Evolutionary conservation across 2,329 filamentous ascomycete genomes (phyloP).

Genomic region (Pyrenophora graminea): DNA sequence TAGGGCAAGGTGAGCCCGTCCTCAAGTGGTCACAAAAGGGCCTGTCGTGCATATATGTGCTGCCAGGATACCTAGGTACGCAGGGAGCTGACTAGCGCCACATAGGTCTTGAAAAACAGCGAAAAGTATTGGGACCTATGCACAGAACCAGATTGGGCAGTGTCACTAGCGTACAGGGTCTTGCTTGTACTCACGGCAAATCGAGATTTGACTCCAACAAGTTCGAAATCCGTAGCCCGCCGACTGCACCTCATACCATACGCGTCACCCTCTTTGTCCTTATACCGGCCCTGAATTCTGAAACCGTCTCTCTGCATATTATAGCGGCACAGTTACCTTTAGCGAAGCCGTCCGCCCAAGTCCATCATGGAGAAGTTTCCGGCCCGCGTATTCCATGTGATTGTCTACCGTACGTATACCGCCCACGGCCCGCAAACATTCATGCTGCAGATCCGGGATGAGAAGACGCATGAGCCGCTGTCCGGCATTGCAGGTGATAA

Average conservation of each 20-base stretch:
- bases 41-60: slow-evolving; percentile 19
- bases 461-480: slow-evolving; percentile 54
- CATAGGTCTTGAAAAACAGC: slow-evolving; percentile 51
- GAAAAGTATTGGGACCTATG: slow-evolving; percentile 54
- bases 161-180: slow-evolving; percentile 57
- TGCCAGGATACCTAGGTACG: slow-evolving; percentile 10
- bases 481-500: slow-evolving; percentile 58
- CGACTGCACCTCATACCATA: slow-evolving; percentile 59
- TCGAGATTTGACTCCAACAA: slow-evolving; percentile 52
- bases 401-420: slow-evolving; percentile 34
- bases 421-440: slow-evolving; percentile 59
- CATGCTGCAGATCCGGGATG: slow-evolving; percentile 57
- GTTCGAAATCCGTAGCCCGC: slow-evolving; percentile 57
- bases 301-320: slow-evolving; percentile 39
- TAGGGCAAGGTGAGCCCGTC: slow-evolving; percentile 54
- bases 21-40: not conserved
- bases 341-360: slow-evolving; percentile 28
- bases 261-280: slow-evolving; percentile 11
- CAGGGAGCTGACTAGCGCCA: slow-evolving; percentile 19
- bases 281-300: slow-evolving; percentile 12
- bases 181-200: slow-evolving; percentile 56
- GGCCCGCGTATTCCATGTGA: slow-evolving; percentile 14
- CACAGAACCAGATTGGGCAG: slow-evolving; percentile 58
- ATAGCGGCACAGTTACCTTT: slow-evolving; percentile 58
- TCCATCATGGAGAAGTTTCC: slow-evolving; percentile 9